Conservation (phyloP, 371 early-diverging fungal species). For the Smittium mucronatum region DNA sequence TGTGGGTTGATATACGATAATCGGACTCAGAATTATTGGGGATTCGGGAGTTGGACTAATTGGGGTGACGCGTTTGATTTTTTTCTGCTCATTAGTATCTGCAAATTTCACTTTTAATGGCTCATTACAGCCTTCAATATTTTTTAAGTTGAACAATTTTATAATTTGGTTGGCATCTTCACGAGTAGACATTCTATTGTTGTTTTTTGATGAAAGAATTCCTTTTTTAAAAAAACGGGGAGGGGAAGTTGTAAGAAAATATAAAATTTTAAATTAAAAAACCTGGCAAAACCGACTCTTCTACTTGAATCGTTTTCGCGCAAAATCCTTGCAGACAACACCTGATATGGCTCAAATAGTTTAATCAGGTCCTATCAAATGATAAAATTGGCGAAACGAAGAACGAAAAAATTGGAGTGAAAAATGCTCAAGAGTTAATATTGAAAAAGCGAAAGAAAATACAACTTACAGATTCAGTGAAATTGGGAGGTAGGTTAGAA, state of each 20-base stretch:
- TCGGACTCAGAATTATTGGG: background rate
- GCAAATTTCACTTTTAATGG: constrained; percentile 72
- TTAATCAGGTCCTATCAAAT: constrained; percentile 41
- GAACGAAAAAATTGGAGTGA: constrained; percentile 1
- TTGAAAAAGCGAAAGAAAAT: background rate
- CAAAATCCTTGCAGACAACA: constrained; percentile 59
- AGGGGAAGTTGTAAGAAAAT: too few relatives aligned
- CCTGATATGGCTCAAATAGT: constrained; percentile 47
- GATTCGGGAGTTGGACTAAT: background rate
- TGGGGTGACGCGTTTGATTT: constrained; percentile 37
- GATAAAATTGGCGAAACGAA: background rate
- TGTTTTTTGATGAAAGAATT: background rate
- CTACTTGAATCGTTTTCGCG: constrained; percentile 46
- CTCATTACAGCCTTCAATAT: constrained; percentile 44
- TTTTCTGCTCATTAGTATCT: constrained; percentile 66
- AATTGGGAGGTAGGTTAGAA: constrained; percentile 62
- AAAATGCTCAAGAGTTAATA: background rate
- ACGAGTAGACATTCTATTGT: constrained; percentile 53
- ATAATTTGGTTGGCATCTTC: constrained; percentile 52
- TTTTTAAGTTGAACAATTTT: constrained; percentile 47
- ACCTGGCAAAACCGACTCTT: constrained; percentile 73
- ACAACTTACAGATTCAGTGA: constrained; percentile 48
- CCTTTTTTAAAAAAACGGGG: constrained; percentile 2
- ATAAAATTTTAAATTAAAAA: constrained; percentile 13
- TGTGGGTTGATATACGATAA: background rate